Evolutionary conservation across 345 rosid species (phyloP).

Genomic region (Excoecaria cochinchinensis): DNA sequence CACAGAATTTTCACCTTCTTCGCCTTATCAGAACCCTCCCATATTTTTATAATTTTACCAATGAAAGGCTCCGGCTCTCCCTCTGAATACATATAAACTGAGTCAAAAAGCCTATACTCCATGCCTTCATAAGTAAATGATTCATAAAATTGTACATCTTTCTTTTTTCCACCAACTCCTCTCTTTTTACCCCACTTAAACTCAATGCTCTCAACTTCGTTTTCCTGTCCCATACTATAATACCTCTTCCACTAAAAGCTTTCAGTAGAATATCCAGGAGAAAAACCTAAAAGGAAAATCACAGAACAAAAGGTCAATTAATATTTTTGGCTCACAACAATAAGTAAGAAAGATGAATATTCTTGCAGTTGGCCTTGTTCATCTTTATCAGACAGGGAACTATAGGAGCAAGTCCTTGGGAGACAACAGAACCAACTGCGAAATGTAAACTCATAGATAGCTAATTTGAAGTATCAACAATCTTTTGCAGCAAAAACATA

Average conservation of each 20-base stretch:
- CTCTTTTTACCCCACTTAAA: conserved; percentile 75
- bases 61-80: conserved; percentile 56
- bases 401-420: background rate
- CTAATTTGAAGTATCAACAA: background rate
- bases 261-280: background rate
- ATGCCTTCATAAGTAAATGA: conserved; percentile 68
- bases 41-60: conserved; percentile 70
- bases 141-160: conserved; percentile 62
- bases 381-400: background rate
- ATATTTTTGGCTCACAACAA: background rate
- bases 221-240: conserved; percentile 52
- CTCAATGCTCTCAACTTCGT: conserved; percentile 38
- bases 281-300: conserved; percentile 4
- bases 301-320: background rate
- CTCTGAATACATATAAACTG: conserved; percentile 49
- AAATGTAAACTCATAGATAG: background rate
- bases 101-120: conserved; percentile 65
- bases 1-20: conserved; percentile 72
- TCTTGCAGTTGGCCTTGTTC: background rate
- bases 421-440: background rate
- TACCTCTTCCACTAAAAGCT: background rate
- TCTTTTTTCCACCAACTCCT: conserved; percentile 59
- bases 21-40: conserved; percentile 52
- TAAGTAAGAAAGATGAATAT: background rate
- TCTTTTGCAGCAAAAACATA: background rate